Conservation (phyloP, 495 filamentous ascomycete genomes). For the Alectoria sarmentosa region DNA sequence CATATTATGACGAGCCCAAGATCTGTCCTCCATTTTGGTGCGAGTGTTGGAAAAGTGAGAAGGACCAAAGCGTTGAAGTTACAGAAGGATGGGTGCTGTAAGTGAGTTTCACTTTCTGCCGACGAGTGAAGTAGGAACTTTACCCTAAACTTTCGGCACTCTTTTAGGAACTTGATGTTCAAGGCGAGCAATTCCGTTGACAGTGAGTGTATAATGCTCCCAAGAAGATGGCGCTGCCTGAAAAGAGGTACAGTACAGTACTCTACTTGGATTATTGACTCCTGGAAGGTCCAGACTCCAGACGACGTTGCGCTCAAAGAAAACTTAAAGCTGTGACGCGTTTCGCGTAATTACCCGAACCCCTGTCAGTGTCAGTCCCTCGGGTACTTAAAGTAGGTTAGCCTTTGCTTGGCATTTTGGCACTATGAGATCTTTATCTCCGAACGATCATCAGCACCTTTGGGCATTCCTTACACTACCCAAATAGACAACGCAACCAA, state of each 20-base stretch:
- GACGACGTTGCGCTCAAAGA: conserved; percentile 9
- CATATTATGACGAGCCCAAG: not conserved
- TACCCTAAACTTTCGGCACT: not conserved
- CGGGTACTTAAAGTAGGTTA: too few species aligned
- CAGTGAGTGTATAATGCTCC: not conserved
- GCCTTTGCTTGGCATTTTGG: too few species aligned
- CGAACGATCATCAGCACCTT: too few species aligned
- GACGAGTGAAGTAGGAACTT: not conserved
- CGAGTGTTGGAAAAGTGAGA: not conserved
- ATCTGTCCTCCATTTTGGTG: not conserved
- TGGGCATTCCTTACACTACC: too few species aligned
- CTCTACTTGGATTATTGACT: not conserved
- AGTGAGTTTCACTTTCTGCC: conserved; percentile 2
- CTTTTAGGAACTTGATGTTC: not conserved
- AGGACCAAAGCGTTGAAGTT: not conserved
- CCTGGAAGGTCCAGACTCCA: not conserved
- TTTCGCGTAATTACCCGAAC: conserved; percentile 12
- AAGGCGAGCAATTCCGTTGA: not conserved
- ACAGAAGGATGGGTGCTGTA: not conserved
- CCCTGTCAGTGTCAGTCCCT: too few species aligned
- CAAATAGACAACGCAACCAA: too few species aligned
- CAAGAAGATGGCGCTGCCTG: not conserved
- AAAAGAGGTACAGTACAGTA: too few species aligned
- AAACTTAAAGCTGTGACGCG: conserved; percentile 8
- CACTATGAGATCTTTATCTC: too few species aligned